Evolutionary conservation across 2,329 filamentous ascomycete species (phyloP), one percentile per base, ranked within the genome.

Genomic region (Diaporthe nobilis): DNA sequence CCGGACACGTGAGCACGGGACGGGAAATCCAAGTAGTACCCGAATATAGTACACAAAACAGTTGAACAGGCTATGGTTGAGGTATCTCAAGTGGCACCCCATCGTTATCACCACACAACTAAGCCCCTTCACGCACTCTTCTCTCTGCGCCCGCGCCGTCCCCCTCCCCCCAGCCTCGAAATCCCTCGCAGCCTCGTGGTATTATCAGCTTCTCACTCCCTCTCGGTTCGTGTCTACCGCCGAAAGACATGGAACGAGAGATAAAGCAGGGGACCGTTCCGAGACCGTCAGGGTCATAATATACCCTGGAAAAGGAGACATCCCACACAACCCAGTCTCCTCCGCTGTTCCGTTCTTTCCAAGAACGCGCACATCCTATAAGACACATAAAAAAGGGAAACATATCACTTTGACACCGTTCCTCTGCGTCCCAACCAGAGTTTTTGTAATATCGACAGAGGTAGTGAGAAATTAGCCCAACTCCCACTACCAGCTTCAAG

Each of bases 271-370:
- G 65, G 60, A 75, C 76, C 71, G 73, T 70, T 71, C 73, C 63
- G 60, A 75, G 73, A 74, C 76, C 72, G 65, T 73, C 63, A 71
- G 68, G 68, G 51, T 13, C 74, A 79, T 74, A 78, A 79, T 80
- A 80, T 78, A 80, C 77, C 65, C 65, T 37, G 79, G 78, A 77
- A 76, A 72, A 79, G 74, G 78, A 80, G 81, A 81, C 82, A 83
- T 82, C 81, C 77, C 76, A 71, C 58, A 28, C 77, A 77, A 78
- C 78, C 78, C 78, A 76, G 72, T 76, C 77, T 74, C 78, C 75
- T 76, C 65, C 76, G 53, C 63, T 63, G 71, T 70, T 77, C 55
- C 63, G 71, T 77, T 75, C 73, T 74, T 76, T 75, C 65, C 71
- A 71, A 67, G 68, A 75, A 75, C 70, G 42, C 55, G 60, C 71